A percentile compares a stretch with the other conserved stretches of the same genome.
Conservation (phyloP, 805 yeast species). For the Ogataea dorogensis region DNA sequence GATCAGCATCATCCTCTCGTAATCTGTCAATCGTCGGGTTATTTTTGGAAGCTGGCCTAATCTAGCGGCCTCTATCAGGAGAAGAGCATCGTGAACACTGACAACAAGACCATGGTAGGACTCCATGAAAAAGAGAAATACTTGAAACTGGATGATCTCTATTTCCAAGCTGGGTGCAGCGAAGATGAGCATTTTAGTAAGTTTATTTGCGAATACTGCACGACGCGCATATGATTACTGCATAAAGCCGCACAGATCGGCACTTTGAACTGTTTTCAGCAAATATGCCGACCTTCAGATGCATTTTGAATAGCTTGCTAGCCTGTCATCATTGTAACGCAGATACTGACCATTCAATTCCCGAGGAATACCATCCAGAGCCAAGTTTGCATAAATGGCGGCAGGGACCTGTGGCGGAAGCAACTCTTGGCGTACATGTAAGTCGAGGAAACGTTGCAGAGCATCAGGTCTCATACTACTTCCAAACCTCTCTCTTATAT, state of each 20-base stretch:
- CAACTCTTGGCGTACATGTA: conserved; percentile 57
- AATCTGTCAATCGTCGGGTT: conserved; percentile 53
- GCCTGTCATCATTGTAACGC: conserved; percentile 51
- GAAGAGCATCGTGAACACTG: conserved; percentile 59
- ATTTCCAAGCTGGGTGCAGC: too few species aligned
- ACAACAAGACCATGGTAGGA: conserved; percentile 51
- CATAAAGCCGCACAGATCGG: too few species aligned
- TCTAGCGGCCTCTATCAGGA: conserved; percentile 64
- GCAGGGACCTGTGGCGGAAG: conserved; percentile 75
- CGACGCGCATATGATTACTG: too few species aligned
- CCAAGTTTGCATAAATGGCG: conserved; percentile 62
- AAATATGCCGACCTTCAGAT: too few species aligned
- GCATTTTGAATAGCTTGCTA: conserved; percentile 13
- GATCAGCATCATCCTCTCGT: conserved; percentile 50
- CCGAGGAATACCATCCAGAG: conserved; percentile 53
- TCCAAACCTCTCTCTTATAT: conserved; percentile 66
- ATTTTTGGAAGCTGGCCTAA: conserved; percentile 55
- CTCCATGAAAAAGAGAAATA: conserved; percentile 47
- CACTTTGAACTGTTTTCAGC: too few species aligned
- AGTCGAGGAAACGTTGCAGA: conserved; percentile 58
- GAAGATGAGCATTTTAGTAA: background rate
- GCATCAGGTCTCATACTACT: conserved; percentile 59
- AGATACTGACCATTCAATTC: conserved; percentile 66
- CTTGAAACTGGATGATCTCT: too few species aligned
- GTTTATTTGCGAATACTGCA: too few species aligned